Percentiles rank a stretch among this genome's conserved stretches.
Evolutionary conservation across 768 basidiomycete species (phyloP).

Genomic region (Exidia glandulosa): DNA sequence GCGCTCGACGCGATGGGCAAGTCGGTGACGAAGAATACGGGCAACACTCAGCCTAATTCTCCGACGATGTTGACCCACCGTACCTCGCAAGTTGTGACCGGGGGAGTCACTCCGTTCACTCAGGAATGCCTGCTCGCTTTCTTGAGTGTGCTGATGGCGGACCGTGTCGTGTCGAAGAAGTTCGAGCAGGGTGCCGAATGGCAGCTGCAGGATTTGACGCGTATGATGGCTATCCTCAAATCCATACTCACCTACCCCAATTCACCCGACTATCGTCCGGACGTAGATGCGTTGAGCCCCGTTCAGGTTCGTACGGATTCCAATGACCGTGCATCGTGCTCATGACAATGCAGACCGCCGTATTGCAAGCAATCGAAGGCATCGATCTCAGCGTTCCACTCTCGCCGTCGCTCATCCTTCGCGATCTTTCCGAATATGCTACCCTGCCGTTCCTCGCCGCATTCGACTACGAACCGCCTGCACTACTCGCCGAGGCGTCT

Average conservation of each 20-base stretch:
- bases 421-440: constrained; percentile 75
- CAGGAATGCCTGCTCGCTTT: constrained; percentile 83
- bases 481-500: constrained; percentile 3
- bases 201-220: constrained; percentile 49
- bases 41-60: constrained; percentile 3
- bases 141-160: constrained; percentile 57
- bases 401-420: constrained; percentile 61
- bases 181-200: constrained; percentile 45
- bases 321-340: background rate
- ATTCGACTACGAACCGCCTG: constrained; percentile 40
- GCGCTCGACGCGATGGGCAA: constrained; percentile 57
- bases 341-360: constrained; percentile 38
- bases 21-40: constrained; percentile 26
- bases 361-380: constrained; percentile 56
- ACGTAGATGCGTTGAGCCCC: constrained; percentile 71
- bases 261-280: constrained; percentile 81
- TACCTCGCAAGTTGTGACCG: constrained; percentile 12
- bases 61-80: constrained; percentile 6
- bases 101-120: constrained; percentile 38
- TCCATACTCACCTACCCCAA: constrained; percentile 68
- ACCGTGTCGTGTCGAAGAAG: constrained; percentile 37
- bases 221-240: constrained; percentile 72
- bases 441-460: constrained; percentile 82
- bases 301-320: constrained; percentile 57
- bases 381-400: constrained; percentile 57